Percentiles rank a stretch among this genome's conserved stretches.
Evolutionary conservation across 75 land plant genomes (phyloP).

Genomic region (Pinus tabuliformis): DNA sequence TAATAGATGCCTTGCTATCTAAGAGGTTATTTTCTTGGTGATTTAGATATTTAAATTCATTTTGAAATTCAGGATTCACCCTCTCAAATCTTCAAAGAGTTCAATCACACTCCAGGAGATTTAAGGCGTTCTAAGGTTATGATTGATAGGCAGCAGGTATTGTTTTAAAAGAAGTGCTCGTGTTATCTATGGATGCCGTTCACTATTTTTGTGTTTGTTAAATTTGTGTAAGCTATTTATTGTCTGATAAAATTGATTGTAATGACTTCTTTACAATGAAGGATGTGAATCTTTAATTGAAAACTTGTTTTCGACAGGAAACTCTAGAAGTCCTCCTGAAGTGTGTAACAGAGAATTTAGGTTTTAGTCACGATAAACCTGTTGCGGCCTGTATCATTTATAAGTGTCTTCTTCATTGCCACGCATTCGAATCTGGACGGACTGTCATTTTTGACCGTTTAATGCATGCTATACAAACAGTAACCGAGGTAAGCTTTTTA

Average conservation of each 20-base stretch:
- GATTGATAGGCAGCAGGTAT: constrained; percentile 77
- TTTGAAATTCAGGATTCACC: constrained; percentile 16
- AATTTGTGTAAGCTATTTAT: background rate
- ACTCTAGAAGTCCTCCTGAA: constrained; percentile 68
- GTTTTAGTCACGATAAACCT: constrained; percentile 81
- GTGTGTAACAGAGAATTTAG: constrained; percentile 82
- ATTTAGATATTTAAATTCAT: background rate
- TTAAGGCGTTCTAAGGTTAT: constrained; percentile 54
- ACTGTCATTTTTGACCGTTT: constrained; percentile 81
- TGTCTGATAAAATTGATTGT: background rate
- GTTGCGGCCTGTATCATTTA: constrained; percentile 90
- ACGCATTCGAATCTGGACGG: constrained; percentile 88
- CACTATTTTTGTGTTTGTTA: background rate
- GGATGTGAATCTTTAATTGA: no score
- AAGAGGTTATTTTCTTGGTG: background rate
- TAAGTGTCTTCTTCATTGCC: constrained; percentile 84
- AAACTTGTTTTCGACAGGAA: constrained; percentile 51
- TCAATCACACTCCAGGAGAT: constrained; percentile 41
- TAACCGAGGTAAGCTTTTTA: constrained; percentile 53
- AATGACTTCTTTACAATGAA: background rate
- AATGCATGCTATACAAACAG: constrained; percentile 77
- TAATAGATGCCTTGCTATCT: background rate
- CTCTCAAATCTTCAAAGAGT: constrained; percentile 36
- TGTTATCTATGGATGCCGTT: background rate
- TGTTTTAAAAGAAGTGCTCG: background rate